Base-by-base conservation (phyloP, 192 early-diverging fungal species). In the Entomortierella parvispora region DNA sequence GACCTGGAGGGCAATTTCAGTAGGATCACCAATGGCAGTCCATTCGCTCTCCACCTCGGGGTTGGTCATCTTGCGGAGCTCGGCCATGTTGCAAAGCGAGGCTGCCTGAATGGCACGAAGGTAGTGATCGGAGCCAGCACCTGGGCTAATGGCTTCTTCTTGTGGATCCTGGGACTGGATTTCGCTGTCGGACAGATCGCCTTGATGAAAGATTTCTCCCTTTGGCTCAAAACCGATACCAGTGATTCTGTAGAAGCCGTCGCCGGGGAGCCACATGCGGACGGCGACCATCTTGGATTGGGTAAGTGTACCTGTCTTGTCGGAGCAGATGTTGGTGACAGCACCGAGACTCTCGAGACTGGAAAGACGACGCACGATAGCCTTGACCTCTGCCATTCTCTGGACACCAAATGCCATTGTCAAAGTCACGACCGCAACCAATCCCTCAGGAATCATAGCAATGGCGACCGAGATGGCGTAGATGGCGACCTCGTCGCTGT, bases 241-340 rank as follows among this genome's bases (percentile, higher is more conserved):
- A 1, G 89, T 79, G 51, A 96, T 84, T 20, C 82, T 79, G 69
- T 92, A 95, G 44, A 85, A 81, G 20, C 89, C 85, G 60, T 91
- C 90, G 20, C 87, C 87, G 7, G 89, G 87, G 14, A 92, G 90
- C 94, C 95, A 97, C 8, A 94, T 82, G 47, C 88, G 82, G 12
- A 89, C 88, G n/a, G 94, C 83, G 12, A 95, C 94, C 96, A 98
- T 98, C 69, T 95, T 96, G 59, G 93, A 92, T 81, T 97, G 94
- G 0, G 96, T 98, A 42, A 96, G 79, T 10, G 96, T 97, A 20
- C 96, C 96, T 1, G 89, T 90, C 85, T 97, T 97, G 75, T 97
- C 96, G 2, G 96, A 97, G 79, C 96, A 98, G 68, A 98, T 94
- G 69, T 93, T 91, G 34, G 94, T 95, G 5, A 97, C 93, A 3